Evolutionary conservation across 2,329 filamentous ascomycete genomes (phyloP).

Genomic region (Colletotrichum karsti): DNA sequence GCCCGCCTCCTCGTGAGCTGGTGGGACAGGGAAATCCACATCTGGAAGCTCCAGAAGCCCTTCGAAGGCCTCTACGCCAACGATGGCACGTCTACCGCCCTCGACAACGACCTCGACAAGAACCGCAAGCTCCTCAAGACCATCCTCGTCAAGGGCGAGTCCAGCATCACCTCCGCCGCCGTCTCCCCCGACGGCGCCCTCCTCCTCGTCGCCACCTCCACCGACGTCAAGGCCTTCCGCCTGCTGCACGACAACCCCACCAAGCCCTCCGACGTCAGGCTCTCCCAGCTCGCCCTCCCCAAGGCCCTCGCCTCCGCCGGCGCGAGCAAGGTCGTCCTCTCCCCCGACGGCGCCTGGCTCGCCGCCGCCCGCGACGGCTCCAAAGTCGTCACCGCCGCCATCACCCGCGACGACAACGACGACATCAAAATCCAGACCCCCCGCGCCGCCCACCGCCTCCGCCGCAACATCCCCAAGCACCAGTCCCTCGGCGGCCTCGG

Average conservation of each 20-base stretch:
- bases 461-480: conserved; percentile 62
- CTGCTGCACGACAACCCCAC: conserved; percentile 61
- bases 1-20: conserved; percentile 85
- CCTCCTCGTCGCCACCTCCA: conserved; percentile 78
- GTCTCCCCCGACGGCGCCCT: conserved; percentile 78
- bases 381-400: conserved; percentile 61
- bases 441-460: conserved; percentile 60
- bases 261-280: conserved; percentile 67
- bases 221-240: conserved; percentile 80
- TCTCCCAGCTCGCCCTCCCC: conserved; percentile 76
- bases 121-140: conserved; percentile 75
- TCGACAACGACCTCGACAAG: conserved; percentile 53
- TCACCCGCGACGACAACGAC: conserved; percentile 37
- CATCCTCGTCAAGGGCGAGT: conserved; percentile 76
- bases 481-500: conserved; percentile 72
- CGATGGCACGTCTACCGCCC: conserved; percentile 43
- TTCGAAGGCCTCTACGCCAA: conserved; percentile 54
- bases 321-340: conserved; percentile 75
- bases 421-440: conserved; percentile 35
- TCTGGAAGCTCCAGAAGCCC: conserved; percentile 72
- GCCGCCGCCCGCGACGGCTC: conserved; percentile 70
- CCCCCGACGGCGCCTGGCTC: conserved; percentile 76
- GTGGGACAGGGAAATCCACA: conserved; percentile 88
- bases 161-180: conserved; percentile 80
- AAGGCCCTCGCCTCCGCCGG: conserved; percentile 65